Evolutionary conservation across 768 basidiomycete species (phyloP).

Genomic region (Chiua virens): DNA sequence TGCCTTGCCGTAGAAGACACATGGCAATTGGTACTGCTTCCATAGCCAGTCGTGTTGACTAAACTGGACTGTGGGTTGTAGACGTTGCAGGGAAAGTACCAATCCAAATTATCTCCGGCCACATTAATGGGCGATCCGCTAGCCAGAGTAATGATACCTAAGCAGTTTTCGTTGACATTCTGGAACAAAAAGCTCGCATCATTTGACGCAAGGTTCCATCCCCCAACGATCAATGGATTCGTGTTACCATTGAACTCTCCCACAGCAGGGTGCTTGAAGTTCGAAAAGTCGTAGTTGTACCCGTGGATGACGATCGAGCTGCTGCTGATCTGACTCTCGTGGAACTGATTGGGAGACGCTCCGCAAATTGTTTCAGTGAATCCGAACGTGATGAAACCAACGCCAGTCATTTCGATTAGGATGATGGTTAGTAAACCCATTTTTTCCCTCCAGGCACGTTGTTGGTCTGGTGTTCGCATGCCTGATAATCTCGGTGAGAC

Average conservation of each 20-base stretch:
- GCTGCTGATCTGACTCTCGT: slow-evolving; percentile 72
- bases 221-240: slow-evolving; percentile 80
- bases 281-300: slow-evolving; percentile 87
- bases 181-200: slow-evolving; percentile 97
- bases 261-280: slow-evolving; percentile 80
- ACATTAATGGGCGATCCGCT: slow-evolving; percentile 69
- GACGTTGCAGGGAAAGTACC: slow-evolving; percentile 99
- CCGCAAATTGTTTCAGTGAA: slow-evolving; percentile 96
- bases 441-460: slow-evolving; percentile 98
- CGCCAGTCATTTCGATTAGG: slow-evolving; percentile 82
- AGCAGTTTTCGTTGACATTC: slow-evolving; percentile 82
- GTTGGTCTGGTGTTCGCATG: slow-evolving; percentile 86
- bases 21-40: slow-evolving; percentile 70
- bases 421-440: slow-evolving; percentile 89
- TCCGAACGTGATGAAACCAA: slow-evolving; percentile 98
- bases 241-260: slow-evolving; percentile 70
- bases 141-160: slow-evolving; percentile 71
- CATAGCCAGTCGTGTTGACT: slow-evolving; percentile 71
- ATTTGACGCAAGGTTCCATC: slow-evolving; percentile 78
- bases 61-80: slow-evolving; percentile 68
- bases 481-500: slow-evolving; percentile 45
- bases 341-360: slow-evolving; percentile 78
- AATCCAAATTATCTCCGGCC: slow-evolving; percentile 62
- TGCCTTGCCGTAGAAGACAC: slow-evolving; percentile 50
- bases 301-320: slow-evolving; percentile 93